phyloP scores from a whole-genome alignment of 768 basidiomycete genomes.

The Kwoniella europaea region DNA sequence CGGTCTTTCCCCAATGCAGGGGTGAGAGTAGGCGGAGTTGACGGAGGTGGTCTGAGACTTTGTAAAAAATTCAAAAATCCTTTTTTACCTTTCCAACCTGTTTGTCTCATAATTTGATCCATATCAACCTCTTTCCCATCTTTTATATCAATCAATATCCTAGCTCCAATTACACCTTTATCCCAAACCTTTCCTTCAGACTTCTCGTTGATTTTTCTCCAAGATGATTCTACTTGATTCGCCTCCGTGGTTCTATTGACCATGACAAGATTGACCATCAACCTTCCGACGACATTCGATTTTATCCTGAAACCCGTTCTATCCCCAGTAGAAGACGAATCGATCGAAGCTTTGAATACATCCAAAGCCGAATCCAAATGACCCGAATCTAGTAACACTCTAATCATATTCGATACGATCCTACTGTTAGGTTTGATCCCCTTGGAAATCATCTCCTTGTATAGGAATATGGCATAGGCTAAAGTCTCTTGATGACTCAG shows the following conservation, averaged over 20 bases:
- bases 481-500: constrained; percentile 12
- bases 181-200: constrained; percentile 18
- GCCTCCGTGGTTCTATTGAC: constrained; percentile 22
- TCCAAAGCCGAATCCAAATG: constrained; percentile 26
- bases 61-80: constrained; percentile 27
- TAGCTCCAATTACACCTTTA: constrained; percentile 37
- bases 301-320: constrained; percentile 16
- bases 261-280: constrained; percentile 34
- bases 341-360: constrained; percentile 15
- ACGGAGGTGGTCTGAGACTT: constrained; percentile 14
- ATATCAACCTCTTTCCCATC: constrained; percentile 35
- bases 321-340: neutral
- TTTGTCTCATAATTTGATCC: constrained; percentile 1
- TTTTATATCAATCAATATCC: constrained; percentile 35
- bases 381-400: constrained; percentile 23
- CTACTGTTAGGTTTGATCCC: constrained; percentile 21
- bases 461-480: constrained; percentile 26
- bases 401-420: constrained; percentile 26
- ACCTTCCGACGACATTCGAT: constrained; percentile 34
- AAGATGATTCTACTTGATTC: constrained; percentile 27
- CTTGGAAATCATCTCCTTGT: constrained; percentile 35
- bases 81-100: constrained; percentile 31
- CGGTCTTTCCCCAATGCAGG: no score
- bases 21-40: neutral
- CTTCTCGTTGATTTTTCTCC: constrained; percentile 22